phyloP scores from a whole-genome alignment of 1,284 basidiomycete genomes.

The Moesziomyces antarcticus region DNA sequence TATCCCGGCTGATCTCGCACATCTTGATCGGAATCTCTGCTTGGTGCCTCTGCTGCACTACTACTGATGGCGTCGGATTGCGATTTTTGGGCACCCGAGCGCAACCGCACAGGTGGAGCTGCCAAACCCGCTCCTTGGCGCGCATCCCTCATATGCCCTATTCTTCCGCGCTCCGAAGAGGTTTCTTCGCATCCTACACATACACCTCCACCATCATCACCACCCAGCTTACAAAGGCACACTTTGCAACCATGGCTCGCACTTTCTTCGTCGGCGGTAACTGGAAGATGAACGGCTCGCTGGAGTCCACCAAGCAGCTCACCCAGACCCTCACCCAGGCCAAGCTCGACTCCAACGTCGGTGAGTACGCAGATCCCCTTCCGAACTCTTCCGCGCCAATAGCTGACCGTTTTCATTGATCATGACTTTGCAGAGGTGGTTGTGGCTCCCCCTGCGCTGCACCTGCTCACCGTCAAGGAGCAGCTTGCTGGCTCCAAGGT shows the following conservation, averaged over 20 bases:
- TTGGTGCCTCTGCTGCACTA: too few relatives aligned
- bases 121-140: neutral
- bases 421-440: slow-evolving; percentile 57
- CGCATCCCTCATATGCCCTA: neutral
- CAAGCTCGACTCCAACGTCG: slow-evolving; percentile 62
- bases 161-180: neutral
- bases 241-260: slow-evolving; percentile 47
- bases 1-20: neutral
- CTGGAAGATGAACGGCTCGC: slow-evolving; percentile 68
- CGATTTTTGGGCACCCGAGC: too few relatives aligned
- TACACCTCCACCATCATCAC: neutral
- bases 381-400: too few relatives aligned
- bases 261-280: slow-evolving; percentile 66
- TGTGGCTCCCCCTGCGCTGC: slow-evolving; percentile 63
- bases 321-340: slow-evolving; percentile 54
- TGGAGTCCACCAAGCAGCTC: slow-evolving; percentile 63
- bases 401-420: neutral
- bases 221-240: neutral
- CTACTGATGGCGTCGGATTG: too few relatives aligned
- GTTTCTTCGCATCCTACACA: slow-evolving; percentile 9
- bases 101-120: neutral
- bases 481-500: slow-evolving; percentile 48
- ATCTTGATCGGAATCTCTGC: neutral
- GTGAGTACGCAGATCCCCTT: slow-evolving; percentile 26
- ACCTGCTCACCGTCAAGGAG: slow-evolving; percentile 62